Evolutionary conservation across 2,329 filamentous ascomycete genomes (phyloP), one percentile per base, ranked within the genome.

Genomic region (Davidsoniella eucalypti): DNA sequence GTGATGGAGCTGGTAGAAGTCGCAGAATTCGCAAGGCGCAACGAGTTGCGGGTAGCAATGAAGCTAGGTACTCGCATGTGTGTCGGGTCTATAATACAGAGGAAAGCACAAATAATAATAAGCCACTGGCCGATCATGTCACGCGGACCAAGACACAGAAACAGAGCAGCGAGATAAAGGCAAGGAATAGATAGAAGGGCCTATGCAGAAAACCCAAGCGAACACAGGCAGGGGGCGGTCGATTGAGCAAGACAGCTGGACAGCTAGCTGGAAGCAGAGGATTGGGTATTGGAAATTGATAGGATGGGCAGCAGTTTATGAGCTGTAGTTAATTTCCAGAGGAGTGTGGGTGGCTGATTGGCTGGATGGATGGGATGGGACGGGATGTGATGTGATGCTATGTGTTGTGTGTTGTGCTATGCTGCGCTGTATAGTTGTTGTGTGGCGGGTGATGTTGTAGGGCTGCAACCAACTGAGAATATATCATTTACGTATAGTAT

Each of bases 1-100:
- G 23, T 36, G 18, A 33, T 38, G 17, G 29, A 41, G 38, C 38
- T 42, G 44, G 42, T 47, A n/a, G 44, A 47, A 18, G 37, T 26
- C 33, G 18, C 47, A 21, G 48, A 36, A 38, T 53, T 48, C 36
- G 52, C 25, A 39, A 53, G 52, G 44, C 52, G 52, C 52, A 53
- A 53, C 47, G 52, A 53, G 47, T 53, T 53, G 52, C 52, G 52
- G 44, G 44, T 47, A 50, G 47, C 52, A 47, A 44, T 45, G 25
- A 53, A 43, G 44, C 47, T 50, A 39, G 52, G 50, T 53, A 50
- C 52, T 53, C 48, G 52, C 52, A 53, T 53, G 44, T 53, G 52
- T 43, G 44, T 53, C 9, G 48, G 48, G 44, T 53, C 52, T 53
- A 53, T 47, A 47, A 43, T 37, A 47, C 47, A 50, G 37, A 52